These are phyloP conservation scores for Blastocystis sp. DNA, from an alignment of 352 stramenopile species.

Conservation along the genomic window DNA sequence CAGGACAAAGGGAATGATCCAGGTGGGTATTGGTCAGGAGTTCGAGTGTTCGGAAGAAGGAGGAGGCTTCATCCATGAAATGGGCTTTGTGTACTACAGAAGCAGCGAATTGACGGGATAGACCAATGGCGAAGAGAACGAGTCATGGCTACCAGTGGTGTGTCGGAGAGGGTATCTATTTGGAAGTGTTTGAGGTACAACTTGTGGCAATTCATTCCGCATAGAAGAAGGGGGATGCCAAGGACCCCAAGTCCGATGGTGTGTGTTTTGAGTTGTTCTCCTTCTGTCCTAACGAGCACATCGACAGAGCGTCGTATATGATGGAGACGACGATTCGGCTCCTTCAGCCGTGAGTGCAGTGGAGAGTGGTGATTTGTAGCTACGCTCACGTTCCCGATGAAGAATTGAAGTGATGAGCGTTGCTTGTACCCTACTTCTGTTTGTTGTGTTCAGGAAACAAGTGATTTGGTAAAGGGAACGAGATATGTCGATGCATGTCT, in stretches of 20 bases:
- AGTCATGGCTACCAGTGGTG: background rate
- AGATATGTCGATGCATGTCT: background rate
- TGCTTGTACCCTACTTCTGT: too few relatives aligned
- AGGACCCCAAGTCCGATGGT: background rate
- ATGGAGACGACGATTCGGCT: background rate
- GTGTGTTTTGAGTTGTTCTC: background rate
- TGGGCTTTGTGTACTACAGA: background rate
- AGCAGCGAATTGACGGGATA: background rate
- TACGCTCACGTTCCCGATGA: too few relatives aligned
- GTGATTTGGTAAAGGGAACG: too few relatives aligned
- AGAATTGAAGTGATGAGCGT: too few relatives aligned
- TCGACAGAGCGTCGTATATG: background rate
- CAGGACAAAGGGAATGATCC: background rate
- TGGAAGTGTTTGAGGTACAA: background rate
- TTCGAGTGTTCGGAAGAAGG: slow-evolving; percentile 27
- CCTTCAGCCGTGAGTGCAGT: too few relatives aligned
- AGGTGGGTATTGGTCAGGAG: background rate
- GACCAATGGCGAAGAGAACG: background rate
- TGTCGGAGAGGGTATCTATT: slow-evolving; percentile 8
- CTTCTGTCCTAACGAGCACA: background rate
- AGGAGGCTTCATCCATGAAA: slow-evolving; percentile 8
- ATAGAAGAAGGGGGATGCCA: slow-evolving; percentile 19
- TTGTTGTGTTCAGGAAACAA: too few relatives aligned
- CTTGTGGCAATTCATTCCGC: background rate
- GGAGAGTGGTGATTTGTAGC: too few relatives aligned